phyloP scores from a whole-genome alignment of 257 asterid genomes.

The Penstemon eatonii region DNA sequence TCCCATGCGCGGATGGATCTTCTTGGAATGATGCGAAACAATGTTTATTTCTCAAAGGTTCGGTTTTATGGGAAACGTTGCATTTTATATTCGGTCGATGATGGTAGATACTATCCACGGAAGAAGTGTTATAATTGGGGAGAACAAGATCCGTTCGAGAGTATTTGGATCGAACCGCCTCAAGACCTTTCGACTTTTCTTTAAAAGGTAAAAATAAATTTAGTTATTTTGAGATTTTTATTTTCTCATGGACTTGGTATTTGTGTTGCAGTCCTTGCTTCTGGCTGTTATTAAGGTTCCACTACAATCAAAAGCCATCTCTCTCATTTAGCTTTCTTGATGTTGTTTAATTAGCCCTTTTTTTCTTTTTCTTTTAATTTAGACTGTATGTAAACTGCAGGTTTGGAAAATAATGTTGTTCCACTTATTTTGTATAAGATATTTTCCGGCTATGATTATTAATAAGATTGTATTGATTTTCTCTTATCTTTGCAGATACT shows the following conservation, averaged over 20 bases:
- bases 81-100: slow-evolving; percentile 44
- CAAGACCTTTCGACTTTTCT: slow-evolving; percentile 39
- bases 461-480: too few relatives aligned
- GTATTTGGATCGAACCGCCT: slow-evolving; percentile 62
- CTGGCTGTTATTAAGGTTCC: slow-evolving; percentile 16
- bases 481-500: too few relatives aligned
- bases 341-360: slow-evolving; percentile 6
- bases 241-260: slow-evolving; percentile 1
- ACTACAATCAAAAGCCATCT: background rate
- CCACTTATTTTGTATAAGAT: slow-evolving; percentile 4
- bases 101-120: slow-evolving; percentile 46
- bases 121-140: slow-evolving; percentile 50
- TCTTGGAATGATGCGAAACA: slow-evolving; percentile 44
- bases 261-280: slow-evolving; percentile 4
- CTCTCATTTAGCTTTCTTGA: slow-evolving; percentile 12
- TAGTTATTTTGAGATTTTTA: background rate
- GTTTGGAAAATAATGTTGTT: slow-evolving; percentile 22
- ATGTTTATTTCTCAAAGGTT: slow-evolving; percentile 52
- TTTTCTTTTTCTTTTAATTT: slow-evolving; percentile 5
- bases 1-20: slow-evolving; percentile 50
- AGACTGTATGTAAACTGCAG: slow-evolving; percentile 28
- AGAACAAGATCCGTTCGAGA: slow-evolving; percentile 45
- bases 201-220: slow-evolving; percentile 8
- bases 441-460: too few relatives aligned
- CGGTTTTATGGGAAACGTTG: slow-evolving; percentile 54